phyloP scores from a whole-genome alignment of 2,329 filamentous ascomycete species.

The Dactylonectria macrodidyma region DNA sequence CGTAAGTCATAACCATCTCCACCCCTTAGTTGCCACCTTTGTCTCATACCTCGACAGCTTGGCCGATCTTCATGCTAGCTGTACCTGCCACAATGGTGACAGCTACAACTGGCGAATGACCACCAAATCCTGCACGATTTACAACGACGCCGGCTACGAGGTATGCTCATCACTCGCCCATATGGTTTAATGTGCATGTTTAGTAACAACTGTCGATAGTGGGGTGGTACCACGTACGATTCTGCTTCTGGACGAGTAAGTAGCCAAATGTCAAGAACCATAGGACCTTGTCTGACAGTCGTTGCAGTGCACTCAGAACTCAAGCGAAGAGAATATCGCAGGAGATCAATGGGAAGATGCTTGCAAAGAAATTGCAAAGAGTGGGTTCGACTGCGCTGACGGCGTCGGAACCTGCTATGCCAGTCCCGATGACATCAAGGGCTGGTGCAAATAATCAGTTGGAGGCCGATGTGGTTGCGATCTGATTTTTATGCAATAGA shows the following conservation, averaged over 20 bases:
- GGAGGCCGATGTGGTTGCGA: too few species aligned
- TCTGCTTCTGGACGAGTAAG: constrained; percentile 36
- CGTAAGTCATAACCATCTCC: constrained; percentile 25
- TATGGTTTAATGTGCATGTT: background rate
- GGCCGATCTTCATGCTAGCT: constrained; percentile 38
- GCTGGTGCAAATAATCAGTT: constrained; percentile 27
- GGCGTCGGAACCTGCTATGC: constrained; percentile 41
- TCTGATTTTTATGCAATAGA: too few species aligned
- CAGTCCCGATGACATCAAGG: constrained; percentile 23
- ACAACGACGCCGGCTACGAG: constrained; percentile 34
- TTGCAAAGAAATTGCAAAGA: constrained; percentile 33
- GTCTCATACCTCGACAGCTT: constrained; percentile 15
- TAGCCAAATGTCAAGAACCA: accelerated
- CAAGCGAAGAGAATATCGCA: constrained; percentile 28
- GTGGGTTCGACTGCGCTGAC: constrained; percentile 37
- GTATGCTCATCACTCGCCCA: background rate
- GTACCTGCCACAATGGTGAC: constrained; percentile 40
- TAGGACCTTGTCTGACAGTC: background rate
- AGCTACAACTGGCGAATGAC: constrained; percentile 42
- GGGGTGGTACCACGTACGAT: constrained; percentile 35
- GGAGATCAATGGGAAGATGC: constrained; percentile 43
- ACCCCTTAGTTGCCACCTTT: background rate
- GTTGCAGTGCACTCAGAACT: constrained; percentile 28
- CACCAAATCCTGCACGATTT: constrained; percentile 33
- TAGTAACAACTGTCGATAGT: constrained; percentile 11